Base-by-base conservation (phyloP, 495 filamentous ascomycete species). In the Neurospora sp. region DNA sequence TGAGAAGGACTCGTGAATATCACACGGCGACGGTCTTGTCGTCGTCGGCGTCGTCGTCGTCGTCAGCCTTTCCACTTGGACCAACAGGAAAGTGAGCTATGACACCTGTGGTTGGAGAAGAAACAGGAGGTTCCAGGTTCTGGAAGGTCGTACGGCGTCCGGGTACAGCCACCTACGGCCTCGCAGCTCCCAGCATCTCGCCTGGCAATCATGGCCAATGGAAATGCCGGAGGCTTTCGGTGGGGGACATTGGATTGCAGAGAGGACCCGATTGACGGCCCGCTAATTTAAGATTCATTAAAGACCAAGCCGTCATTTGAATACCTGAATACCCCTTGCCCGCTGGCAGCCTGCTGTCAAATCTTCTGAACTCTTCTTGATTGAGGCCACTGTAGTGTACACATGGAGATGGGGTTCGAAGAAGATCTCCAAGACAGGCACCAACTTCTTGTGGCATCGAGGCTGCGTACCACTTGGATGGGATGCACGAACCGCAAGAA, bases 31-130 rank as follows among this genome's bases (percentile, higher is more conserved):
- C 53, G 11, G 12, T 61, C 14, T 66, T 37, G 27, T 35, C 6
- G 27, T 66, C 53, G 53, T 59, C 71, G 74, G 72, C 73, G 70
- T 14, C 68, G 48, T 73, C 73, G 76, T 77, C 76, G 76, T 77
- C 76, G 76, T 77, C 76, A 77, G 73, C 76, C 70, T 68, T 71
- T 73, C 73, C 69, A 59, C 70, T 72, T 72, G 31, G 44, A 8
- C 70, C 46, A 72, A 72, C 53, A 66, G 14, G 53, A 66, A 40
- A 66, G 53, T 66, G 53, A 66, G 53, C 53, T 66, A 66, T 66
- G 27, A 66, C 53, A 66, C 53, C 53, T 66, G 53, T 4, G 27
- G 53, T 35, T 35, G 27, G 7, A 61, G 53, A 66, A 35, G 53
- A 66, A 66, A 66, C 27, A 66, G 53, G 53, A 66, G 53, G 48